Evolutionary conservation across 2,329 filamentous ascomycete species (phyloP).

Genomic region (Epichloe glyceriae): DNA sequence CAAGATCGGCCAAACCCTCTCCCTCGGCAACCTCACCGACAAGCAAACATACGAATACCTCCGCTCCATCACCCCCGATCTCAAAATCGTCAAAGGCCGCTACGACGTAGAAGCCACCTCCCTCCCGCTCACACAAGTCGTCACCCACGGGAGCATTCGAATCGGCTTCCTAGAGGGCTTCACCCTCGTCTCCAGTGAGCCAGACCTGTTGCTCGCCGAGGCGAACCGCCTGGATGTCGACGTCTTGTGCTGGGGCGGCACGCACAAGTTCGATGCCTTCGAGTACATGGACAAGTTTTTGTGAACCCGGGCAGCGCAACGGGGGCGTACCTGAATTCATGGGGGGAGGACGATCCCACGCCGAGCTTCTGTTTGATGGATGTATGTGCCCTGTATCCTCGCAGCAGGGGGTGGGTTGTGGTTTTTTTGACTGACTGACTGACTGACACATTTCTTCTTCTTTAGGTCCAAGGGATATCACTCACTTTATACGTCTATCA

Average conservation of each 20-base stretch:
- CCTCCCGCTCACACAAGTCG: constrained; percentile 51
- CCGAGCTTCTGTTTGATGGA: constrained; percentile 98
- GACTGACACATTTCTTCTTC: background rate
- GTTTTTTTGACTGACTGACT: background rate
- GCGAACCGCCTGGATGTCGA: constrained; percentile 57
- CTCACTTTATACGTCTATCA: constrained; percentile 93
- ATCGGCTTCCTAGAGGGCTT: constrained; percentile 58
- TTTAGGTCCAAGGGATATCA: constrained; percentile 86
- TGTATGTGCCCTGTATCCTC: constrained; percentile 42
- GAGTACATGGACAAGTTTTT: constrained; percentile 67
- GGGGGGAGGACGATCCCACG: constrained; percentile 57
- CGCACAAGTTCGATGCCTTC: constrained; percentile 56
- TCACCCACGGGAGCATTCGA: constrained; percentile 51
- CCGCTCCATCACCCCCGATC: constrained; percentile 57
- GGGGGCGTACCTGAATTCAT: constrained; percentile 47
- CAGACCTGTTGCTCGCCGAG: constrained; percentile 53
- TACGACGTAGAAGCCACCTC: constrained; percentile 55
- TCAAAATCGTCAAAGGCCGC: constrained; percentile 56
- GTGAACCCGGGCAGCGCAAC: constrained; percentile 57
- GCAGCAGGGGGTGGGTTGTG: too few relatives aligned
- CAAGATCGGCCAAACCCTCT: constrained; percentile 72
- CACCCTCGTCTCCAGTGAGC: constrained; percentile 53
- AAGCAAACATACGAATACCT: constrained; percentile 71
- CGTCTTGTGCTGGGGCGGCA: constrained; percentile 56
- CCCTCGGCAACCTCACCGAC: constrained; percentile 69